Evolutionary conservation across 1,284 basidiomycete genomes (phyloP), one percentile per base, ranked within the genome.

Genomic region (Afroboletus lepidellus): DNA sequence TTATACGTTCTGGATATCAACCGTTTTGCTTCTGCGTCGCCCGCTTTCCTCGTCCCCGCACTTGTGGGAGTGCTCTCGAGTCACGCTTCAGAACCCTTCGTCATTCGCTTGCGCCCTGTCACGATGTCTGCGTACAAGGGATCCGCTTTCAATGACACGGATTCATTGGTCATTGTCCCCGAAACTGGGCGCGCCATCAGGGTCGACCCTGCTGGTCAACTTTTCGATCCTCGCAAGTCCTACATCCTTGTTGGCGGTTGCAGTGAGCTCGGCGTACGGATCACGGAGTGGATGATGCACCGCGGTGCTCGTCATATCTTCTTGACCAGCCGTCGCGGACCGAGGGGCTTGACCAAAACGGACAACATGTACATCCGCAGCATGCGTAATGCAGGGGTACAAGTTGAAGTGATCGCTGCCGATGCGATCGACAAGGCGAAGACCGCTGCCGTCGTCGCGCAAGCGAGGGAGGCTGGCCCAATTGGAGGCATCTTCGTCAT

Each of bases 301-400:
- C 66, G 50, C 5, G 68, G 66, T 27, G 67, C 67, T 13, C 64
- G 67, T 27, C 57, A 65, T 32, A 46, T 69, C 23, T 64, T 69
- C 54, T n/a, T 69, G 24, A 69, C 66, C n/a, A 68, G 63, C 49
- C 67, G 69, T 43, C 60, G 60, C 15, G 69, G 69, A 32, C 54
- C 47, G 7, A 59, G 38, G 29, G 59, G 62, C 51, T 58, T 68
- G 27, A 57, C 56, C 7, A 63, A 67, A 30, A 54, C 54, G 11
- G 66, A 69, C 41, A 53, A 59, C 5, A 48, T 70, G 44, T 68
- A 69, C 41, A n/a, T 64, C 41, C 54, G 45, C 36, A 56, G 58
- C 48, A 51, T 69, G 47, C 63, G 59, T 8, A 33, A 34, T 5
- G 37, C 48, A 3, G 60, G 60, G 5, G 54, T 61, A 4, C 60